Percentiles rank a stretch among this genome's conserved stretches.
These are phyloP conservation scores for Meredithiella fracta DNA, from an alignment of 2,329 filamentous ascomycete genomes.

Conservation along the genomic window DNA sequence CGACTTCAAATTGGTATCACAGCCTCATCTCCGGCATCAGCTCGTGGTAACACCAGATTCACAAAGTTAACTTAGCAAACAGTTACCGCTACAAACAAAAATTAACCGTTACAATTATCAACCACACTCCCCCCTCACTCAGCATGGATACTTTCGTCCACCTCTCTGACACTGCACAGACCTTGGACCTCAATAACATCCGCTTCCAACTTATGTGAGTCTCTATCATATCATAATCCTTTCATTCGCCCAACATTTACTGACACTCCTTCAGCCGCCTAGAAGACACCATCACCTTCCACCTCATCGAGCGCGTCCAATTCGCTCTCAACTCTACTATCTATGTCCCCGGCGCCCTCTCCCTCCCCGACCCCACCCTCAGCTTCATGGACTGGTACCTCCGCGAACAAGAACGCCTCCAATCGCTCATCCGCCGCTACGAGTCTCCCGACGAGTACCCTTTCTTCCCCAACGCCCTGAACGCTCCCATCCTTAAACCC, in stretches of 20 bases:
- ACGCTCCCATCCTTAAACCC: conserved; percentile 69
- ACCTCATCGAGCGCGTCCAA: conserved; percentile 94
- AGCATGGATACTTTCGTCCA: conserved; percentile 84
- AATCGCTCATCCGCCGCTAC: conserved; percentile 86
- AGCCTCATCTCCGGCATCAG: no score
- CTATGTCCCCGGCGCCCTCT: conserved; percentile 65
- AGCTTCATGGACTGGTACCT: conserved; percentile 93
- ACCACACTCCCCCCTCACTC: conserved; percentile 6
- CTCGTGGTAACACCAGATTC: no score
- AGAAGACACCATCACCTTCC: conserved; percentile 94
- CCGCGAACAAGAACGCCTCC: conserved; percentile 71
- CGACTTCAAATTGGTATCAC: no score
- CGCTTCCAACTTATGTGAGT: conserved; percentile 81
- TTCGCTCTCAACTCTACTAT: conserved; percentile 84
- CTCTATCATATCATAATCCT: neutral
- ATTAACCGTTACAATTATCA: no score
- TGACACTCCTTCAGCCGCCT: conserved; percentile 50
- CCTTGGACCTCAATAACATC: conserved; percentile 79
- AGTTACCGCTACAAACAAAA: no score
- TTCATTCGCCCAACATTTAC: neutral
- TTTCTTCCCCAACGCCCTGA: conserved; percentile 75
- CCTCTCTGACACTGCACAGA: conserved; percentile 66
- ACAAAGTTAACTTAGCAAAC: no score
- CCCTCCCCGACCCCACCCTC: conserved; percentile 54
- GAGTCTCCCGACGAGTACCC: conserved; percentile 94